phyloP scores from a whole-genome alignment of 1,284 basidiomycete species.

The Cutaneotrichosporon cyanovorans region DNA sequence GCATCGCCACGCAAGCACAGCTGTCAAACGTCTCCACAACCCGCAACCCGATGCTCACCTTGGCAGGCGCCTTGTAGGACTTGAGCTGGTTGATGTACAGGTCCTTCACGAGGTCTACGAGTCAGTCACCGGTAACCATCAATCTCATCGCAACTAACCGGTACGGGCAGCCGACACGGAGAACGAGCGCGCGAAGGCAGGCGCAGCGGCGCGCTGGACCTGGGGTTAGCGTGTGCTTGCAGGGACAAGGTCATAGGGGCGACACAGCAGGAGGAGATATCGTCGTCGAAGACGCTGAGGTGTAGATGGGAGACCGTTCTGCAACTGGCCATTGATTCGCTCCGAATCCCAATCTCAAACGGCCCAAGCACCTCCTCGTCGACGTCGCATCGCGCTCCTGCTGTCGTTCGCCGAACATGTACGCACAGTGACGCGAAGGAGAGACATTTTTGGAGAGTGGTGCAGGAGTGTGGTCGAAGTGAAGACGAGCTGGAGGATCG shows the following conservation, averaged over 20 bases:
- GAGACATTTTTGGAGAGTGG: conserved; percentile 34
- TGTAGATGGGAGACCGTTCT: too few species aligned
- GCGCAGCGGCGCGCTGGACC: conserved; percentile 31
- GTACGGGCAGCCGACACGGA: conserved; percentile 61
- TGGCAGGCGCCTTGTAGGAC: conserved; percentile 63
- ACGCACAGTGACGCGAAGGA: conserved; percentile 39
- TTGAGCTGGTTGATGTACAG: conserved; percentile 85
- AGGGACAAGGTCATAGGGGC: not conserved
- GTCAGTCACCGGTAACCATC: not conserved
- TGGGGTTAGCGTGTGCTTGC: conserved; percentile 8
- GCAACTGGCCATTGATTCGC: too few species aligned
- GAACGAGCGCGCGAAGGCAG: conserved; percentile 48
- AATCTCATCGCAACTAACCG: conserved; percentile 50
- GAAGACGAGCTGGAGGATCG: not conserved
- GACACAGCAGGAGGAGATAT: not conserved
- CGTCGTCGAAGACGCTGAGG: too few species aligned
- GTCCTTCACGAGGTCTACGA: conserved; percentile 80
- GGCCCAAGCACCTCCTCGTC: not conserved
- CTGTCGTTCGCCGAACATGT: not conserved
- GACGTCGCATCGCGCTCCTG: not conserved
- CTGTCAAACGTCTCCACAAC: too few species aligned
- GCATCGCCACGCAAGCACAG: too few species aligned
- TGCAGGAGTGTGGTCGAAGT: conserved; percentile 1
- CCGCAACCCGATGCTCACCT: conserved; percentile 29
- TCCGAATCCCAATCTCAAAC: not conserved